Evolutionary conservation across 495 filamentous ascomycete species (phyloP).

Genomic region (Penicillium soppii): DNA sequence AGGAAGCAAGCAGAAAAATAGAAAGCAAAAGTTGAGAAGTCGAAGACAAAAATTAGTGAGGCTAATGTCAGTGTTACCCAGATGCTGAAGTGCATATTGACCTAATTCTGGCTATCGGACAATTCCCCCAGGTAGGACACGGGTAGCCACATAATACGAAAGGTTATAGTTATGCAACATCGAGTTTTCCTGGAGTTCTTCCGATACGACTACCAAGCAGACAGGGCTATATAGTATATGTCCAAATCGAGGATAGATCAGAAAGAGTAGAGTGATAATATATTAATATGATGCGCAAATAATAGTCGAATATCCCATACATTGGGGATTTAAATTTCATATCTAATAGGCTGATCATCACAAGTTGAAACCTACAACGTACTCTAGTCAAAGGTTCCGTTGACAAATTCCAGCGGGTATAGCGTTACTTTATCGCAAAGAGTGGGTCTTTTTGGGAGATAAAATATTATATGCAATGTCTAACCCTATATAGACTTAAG

Average conservation of each 20-base stretch:
- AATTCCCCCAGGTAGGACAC: constrained; percentile 7
- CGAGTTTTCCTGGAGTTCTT: constrained; percentile 9
- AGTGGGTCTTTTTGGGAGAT: too few relatives aligned
- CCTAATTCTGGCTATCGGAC: constrained; percentile 2
- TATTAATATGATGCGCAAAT: too few relatives aligned
- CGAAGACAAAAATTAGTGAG: background rate
- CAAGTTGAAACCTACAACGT: background rate
- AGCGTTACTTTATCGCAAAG: too few relatives aligned
- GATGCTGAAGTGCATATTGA: background rate
- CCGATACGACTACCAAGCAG: constrained; percentile 17
- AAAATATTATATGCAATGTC: too few relatives aligned
- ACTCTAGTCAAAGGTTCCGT: background rate
- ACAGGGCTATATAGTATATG: background rate
- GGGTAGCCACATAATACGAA: constrained; percentile 4
- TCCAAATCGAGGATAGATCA: constrained; percentile 1
- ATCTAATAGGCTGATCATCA: background rate
- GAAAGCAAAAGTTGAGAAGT: background rate
- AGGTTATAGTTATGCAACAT: constrained; percentile 12
- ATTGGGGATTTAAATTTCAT: background rate
- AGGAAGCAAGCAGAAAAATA: background rate
- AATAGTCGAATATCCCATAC: too few relatives aligned
- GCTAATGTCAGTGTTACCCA: constrained; percentile 10
- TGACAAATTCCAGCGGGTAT: constrained; percentile 5
- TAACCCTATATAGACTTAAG: too few relatives aligned
- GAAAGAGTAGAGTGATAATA: background rate